Base-by-base conservation (phyloP, 2,329 filamentous ascomycete genomes). In the Fusarium sp. region DNA sequence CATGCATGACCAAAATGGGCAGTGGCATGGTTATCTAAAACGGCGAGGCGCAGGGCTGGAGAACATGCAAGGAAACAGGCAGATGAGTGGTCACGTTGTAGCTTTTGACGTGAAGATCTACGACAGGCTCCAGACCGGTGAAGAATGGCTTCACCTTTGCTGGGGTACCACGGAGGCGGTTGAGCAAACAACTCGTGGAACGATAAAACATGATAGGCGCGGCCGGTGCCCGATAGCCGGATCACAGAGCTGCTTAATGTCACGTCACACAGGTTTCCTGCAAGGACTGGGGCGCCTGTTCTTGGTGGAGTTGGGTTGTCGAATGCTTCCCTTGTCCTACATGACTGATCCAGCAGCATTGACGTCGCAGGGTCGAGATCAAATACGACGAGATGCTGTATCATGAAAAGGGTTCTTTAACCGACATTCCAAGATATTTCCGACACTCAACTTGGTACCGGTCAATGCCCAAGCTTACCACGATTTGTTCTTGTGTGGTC, bases 81-180 rank as follows among this genome's bases (percentile, higher is more conserved):
- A 60, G 58, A 56, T 46, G 45, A 47, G 59, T 55, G 62, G 59
- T 72, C 68, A 68, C 65, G 56, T 68, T 63, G 61, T 57, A 64
- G 51, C 29, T 29, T 52, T 66, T 66, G 60, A 62, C 72, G 62
- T 65, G 61, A 59, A 66, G 62, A 72, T 73, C 53, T 67, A 68
- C 64, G 67, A 64, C 63, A 64, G 53, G 70, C 65, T 65, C 70
- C 68, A 58, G 70, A 75, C 73, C 73, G 73, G 73, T 75, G 61
- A 75, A 61, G 60, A 56, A 64, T 63, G 63, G 68, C 68, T 66
- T 72, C 56, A 32, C 47, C 59, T 63, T 50, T 72, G 40, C 59
- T 63, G 43, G 58, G 50, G 59, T 61, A 59, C 63, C 73, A 73
- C 57, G 60, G 72, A 50, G 51, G 34, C 65, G 66, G 59, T 54